A percentile compares a stretch with the other conserved stretches of the same genome.
Evolutionary conservation across 805 yeast genomes (phyloP).

Genomic region (Wickerhamomyces silvicola): DNA sequence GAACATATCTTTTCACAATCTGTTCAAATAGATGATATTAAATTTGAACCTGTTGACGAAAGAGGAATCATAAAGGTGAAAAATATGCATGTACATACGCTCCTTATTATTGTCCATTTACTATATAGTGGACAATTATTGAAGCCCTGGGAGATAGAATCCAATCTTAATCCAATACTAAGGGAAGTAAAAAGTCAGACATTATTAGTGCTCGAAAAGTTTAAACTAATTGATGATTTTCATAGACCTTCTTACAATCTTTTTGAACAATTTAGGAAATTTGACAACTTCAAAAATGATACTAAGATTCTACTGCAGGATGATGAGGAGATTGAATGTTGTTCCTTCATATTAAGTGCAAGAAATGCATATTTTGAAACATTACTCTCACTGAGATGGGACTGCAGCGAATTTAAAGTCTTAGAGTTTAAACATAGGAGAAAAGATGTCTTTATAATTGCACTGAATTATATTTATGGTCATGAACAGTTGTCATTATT

Average conservation of each 20-base stretch:
- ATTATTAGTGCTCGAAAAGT: conserved; percentile 4
- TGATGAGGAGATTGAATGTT: conserved; percentile 35
- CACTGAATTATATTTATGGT: conserved; percentile 56
- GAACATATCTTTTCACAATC: conserved; percentile 1
- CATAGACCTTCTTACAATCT: conserved; percentile 6
- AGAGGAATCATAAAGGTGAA: conserved; percentile 19
- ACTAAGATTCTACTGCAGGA: conserved; percentile 40
- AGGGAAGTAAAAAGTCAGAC: conserved; percentile 7
- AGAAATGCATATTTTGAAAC: conserved; percentile 63
- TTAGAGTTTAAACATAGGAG: conserved; percentile 41
- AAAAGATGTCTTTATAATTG: conserved; percentile 36
- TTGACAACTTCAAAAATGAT: conserved; percentile 26
- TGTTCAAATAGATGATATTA: conserved; percentile 11
- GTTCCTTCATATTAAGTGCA: conserved; percentile 45
- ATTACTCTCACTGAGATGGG: conserved; percentile 52
- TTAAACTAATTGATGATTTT: conserved; percentile 12
- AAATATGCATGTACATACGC: conserved; percentile 13
- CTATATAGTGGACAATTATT: conserved; percentile 42
- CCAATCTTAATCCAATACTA: conserved; percentile 3
- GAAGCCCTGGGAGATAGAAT: conserved; percentile 39
- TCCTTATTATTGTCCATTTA: conserved; percentile 39
- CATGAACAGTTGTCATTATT: conserved; percentile 35
- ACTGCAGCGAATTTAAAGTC: conserved; percentile 8
- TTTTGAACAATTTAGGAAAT: conserved; percentile 4
- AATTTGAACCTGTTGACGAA: conserved; percentile 5